Conservation (phyloP, 169 alveolate species). For the Plasmodium yoelii region DNA sequence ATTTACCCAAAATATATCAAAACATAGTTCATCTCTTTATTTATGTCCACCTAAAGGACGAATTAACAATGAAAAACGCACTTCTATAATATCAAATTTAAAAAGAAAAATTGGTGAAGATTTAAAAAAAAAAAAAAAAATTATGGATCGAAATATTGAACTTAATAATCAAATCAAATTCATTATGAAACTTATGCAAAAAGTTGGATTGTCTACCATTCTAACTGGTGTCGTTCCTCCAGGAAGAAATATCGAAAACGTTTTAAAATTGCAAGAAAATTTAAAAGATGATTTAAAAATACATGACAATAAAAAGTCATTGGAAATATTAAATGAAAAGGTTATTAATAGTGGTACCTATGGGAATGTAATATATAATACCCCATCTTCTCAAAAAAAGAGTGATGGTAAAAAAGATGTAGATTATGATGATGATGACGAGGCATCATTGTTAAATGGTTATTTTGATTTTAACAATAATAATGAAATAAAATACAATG, state of each 20-base stretch:
- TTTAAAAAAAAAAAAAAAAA: slow-evolving; percentile 60
- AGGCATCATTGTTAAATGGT: slow-evolving; percentile 8
- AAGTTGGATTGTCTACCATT: slow-evolving; percentile 65
- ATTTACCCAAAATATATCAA: neutral
- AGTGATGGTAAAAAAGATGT: slow-evolving; percentile 4
- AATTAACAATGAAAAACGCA: slow-evolving; percentile 61
- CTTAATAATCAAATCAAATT: slow-evolving; percentile 70
- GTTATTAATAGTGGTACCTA: slow-evolving; percentile 1
- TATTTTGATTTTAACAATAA: slow-evolving; percentile 24
- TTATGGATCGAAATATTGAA: slow-evolving; percentile 66
- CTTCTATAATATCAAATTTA: slow-evolving; percentile 62
- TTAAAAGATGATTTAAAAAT: slow-evolving; percentile 64
- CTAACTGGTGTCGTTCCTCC: slow-evolving; percentile 75
- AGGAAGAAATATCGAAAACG: slow-evolving; percentile 74
- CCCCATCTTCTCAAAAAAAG: neutral
- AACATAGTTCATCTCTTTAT: neutral
- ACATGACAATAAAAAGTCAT: slow-evolving; percentile 21
- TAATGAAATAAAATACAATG: slow-evolving; percentile 41
- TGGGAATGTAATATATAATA: neutral
- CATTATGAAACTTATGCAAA: slow-evolving; percentile 76
- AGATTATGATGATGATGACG: slow-evolving; percentile 9
- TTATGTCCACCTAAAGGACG: slow-evolving; percentile 15
- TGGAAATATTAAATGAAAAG: slow-evolving; percentile 11
- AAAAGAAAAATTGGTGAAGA: slow-evolving; percentile 75
- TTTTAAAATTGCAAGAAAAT: slow-evolving; percentile 50